phyloP scores from a whole-genome alignment of 495 filamentous ascomycete genomes.

The Neurospora sp. region DNA sequence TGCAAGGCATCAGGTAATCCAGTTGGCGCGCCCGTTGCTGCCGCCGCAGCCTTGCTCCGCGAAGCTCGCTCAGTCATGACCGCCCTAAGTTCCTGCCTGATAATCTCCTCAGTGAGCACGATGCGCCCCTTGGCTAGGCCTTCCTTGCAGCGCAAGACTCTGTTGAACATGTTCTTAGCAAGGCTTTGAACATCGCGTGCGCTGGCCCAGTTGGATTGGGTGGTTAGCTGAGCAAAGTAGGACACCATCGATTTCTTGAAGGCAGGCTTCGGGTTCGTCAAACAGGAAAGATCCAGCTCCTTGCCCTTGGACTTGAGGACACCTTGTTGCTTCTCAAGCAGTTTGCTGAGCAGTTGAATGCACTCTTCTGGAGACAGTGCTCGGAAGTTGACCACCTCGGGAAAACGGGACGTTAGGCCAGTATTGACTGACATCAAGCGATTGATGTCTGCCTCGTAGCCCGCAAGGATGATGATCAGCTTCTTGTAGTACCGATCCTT shows the following conservation, averaged over 20 bases:
- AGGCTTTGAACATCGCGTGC: slow-evolving; percentile 54
- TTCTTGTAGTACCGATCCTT: slow-evolving; percentile 52
- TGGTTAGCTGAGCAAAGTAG: slow-evolving; percentile 32
- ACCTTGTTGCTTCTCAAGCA: too few species aligned
- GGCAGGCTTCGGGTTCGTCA: too few species aligned
- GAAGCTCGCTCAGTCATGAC: slow-evolving; percentile 38
- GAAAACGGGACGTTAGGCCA: slow-evolving; percentile 50
- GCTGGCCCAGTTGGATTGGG: slow-evolving; percentile 53
- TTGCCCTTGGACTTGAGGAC: too few species aligned
- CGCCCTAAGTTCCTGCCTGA: slow-evolving; percentile 26
- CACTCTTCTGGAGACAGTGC: slow-evolving; percentile 34
- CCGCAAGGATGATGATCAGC: slow-evolving; percentile 64
- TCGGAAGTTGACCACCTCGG: slow-evolving; percentile 44
- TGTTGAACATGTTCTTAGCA: slow-evolving; percentile 41
- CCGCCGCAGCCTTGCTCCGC: slow-evolving; percentile 6
- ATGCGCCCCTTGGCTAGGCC: slow-evolving; percentile 7
- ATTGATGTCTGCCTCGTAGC: slow-evolving; percentile 64
- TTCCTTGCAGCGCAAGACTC: slow-evolving; percentile 27
- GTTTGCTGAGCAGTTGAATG: too few species aligned
- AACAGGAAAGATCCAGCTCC: too few species aligned
- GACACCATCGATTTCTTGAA: too few species aligned
- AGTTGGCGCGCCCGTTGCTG: too few species aligned
- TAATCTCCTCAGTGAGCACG: slow-evolving; percentile 18
- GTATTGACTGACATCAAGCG: slow-evolving; percentile 52
- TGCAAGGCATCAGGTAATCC: too few species aligned